Base-by-base conservation (phyloP, 495 filamentous ascomycete species). In the Annulohypoxylon maeteangense region DNA sequence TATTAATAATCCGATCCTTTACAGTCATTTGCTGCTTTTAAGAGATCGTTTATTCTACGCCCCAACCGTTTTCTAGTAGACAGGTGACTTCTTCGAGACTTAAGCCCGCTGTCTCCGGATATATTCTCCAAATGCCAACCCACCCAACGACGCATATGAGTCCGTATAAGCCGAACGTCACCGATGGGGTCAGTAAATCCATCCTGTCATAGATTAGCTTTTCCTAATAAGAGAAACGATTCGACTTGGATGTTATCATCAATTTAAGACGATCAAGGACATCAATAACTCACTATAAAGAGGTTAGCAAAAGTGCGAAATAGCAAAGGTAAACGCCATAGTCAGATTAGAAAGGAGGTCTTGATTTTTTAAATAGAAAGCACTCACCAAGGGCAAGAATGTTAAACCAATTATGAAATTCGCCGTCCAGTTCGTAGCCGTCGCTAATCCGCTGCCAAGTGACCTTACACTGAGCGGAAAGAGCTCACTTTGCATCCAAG, bases 401-500 rank as follows among this genome's bases (percentile, higher is more conserved):
- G 92, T 94, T 48, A 94, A 81, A 0, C 93, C 94, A 10, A 98
- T 87, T n/a, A 96, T 76, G 69, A 94, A 93, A 78, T 98, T 98
- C 4, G 90, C 89, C 14, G 86, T 86, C 94, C 94, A 98, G 69
- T 97, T 97, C 4, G 92, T 95, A 2, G 91, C 90, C 14, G 94
- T 98, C 1, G 92, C 89, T n/a, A 96, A 71, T 0, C 89, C 89
- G 31, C 92, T 94, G 5, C 94, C 94, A 1, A 96, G 75, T 0
- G 90, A 91, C 29, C 94, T 91, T 7, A 97, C 92, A 47, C 87
- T 88, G 68, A 97, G 85, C 6, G 93, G 89, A 74, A 98, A 97
- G 14, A 98, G 87, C 81, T 98, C 94, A 69, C 88, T 90, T 77
- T 97, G 93, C 82, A 95, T 93, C 94, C 94, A 98, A 0, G 94